These are phyloP conservation scores for Petunia hybrid DNA, from an alignment of 305 asterid species.

Conservation along the genomic window DNA sequence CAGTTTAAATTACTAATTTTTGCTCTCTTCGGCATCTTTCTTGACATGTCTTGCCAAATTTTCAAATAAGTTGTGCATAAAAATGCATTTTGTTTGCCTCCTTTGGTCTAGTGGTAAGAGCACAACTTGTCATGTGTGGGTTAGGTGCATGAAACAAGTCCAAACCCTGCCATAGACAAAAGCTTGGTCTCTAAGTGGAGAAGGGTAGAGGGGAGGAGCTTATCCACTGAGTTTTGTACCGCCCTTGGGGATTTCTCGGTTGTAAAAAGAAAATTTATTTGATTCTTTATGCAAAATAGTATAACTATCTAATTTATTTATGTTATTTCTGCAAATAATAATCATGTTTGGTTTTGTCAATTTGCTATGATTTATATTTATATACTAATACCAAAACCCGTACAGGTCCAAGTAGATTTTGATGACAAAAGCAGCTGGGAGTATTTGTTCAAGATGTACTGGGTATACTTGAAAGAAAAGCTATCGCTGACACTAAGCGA, in stretches of 20 bases:
- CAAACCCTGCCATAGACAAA: no score
- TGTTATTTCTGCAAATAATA: background rate
- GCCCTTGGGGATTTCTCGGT: no score
- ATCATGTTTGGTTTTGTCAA: background rate
- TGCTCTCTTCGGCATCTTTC: background rate
- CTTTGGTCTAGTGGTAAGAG: no score
- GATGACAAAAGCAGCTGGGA: constrained; percentile 92
- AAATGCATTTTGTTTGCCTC: no score
- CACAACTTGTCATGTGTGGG: no score
- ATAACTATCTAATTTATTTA: constrained; percentile 17
- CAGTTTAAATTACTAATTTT: constrained; percentile 19
- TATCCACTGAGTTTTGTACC: no score
- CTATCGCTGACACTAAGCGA: constrained; percentile 67
- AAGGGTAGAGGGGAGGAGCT: no score
- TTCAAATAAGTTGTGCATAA: background rate
- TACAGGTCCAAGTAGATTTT: constrained; percentile 86
- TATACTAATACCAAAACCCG: constrained; percentile 27
- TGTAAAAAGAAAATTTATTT: background rate
- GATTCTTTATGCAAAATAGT: constrained; percentile 8
- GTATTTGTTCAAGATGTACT: constrained; percentile 87
- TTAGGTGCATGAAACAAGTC: no score
- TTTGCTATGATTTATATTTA: constrained; percentile 8
- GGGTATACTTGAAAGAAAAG: constrained; percentile 73
- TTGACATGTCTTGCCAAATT: constrained; percentile 17
- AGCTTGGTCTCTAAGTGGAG: no score